A percentile compares a stretch with the other conserved stretches of the same genome.
Conservation (phyloP, 805 yeast species). For the Hanseniaspora occidentalis region DNA sequence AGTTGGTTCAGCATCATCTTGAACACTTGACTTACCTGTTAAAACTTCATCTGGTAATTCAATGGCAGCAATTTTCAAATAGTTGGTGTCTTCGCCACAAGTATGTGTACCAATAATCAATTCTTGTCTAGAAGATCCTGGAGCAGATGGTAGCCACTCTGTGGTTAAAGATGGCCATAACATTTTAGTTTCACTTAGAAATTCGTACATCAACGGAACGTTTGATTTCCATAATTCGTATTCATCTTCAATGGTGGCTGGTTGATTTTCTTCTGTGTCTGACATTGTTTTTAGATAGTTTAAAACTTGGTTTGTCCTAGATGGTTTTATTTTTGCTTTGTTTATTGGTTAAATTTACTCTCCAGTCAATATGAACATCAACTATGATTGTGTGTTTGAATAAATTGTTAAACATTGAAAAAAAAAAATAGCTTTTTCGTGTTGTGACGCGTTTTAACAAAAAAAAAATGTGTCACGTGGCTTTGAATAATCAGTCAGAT, state of each 20-base stretch:
- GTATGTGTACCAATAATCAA: conserved; percentile 64
- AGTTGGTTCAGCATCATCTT: conserved; percentile 11
- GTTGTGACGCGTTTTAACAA: neutral
- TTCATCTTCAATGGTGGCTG: conserved; percentile 35
- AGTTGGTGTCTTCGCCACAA: conserved; percentile 53
- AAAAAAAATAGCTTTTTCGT: no score
- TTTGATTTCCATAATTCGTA: conserved; percentile 72
- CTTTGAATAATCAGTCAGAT: no score
- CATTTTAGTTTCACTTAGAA: conserved; percentile 66
- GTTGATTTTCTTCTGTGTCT: conserved; percentile 16
- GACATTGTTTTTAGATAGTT: conserved; percentile 1
- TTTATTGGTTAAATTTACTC: no score
- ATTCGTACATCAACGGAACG: conserved; percentile 73
- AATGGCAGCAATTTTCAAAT: conserved; percentile 51
- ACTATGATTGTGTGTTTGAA: neutral
- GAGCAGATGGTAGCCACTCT: conserved; percentile 54
- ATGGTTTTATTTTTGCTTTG: no score
- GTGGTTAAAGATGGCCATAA: conserved; percentile 76
- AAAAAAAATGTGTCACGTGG: neutral
- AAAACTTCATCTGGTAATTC: conserved; percentile 38
- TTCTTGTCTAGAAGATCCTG: conserved; percentile 28
- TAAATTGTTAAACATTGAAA: neutral
- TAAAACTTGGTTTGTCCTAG: no score
- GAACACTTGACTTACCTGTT: conserved; percentile 7
- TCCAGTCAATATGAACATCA: neutral